Conservation (phyloP, 2,329 filamentous ascomycete genomes). For the Aspergillaceae sp. region DNA sequence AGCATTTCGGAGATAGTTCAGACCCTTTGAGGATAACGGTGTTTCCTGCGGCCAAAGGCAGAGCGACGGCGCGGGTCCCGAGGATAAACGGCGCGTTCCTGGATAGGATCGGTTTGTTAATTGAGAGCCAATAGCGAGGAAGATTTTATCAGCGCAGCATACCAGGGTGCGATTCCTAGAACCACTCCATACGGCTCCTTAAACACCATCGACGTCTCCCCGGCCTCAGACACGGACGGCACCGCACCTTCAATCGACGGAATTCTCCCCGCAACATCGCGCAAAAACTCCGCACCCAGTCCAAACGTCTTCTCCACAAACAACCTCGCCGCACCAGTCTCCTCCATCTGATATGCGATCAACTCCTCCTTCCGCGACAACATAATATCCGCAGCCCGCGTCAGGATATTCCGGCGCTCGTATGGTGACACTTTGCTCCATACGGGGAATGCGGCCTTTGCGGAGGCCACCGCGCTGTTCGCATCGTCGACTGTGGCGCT, state of each 20-base stretch:
- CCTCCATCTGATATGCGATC: constrained; percentile 48
- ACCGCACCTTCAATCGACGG: constrained; percentile 42
- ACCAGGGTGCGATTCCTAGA: constrained; percentile 75
- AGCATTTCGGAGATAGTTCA: constrained; percentile 57
- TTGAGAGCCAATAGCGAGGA: not conserved
- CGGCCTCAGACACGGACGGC: constrained; percentile 41
- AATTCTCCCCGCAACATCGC: constrained; percentile 46
- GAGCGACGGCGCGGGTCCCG: constrained; percentile 43
- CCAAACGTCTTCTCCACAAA: constrained; percentile 30
- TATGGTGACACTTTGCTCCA: constrained; percentile 59
- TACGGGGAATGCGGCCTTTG: constrained; percentile 57
- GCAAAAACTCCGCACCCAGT: constrained; percentile 31
- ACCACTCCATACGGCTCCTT: constrained; percentile 74
- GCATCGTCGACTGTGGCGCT: constrained; percentile 50
- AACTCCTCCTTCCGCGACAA: constrained; percentile 54
- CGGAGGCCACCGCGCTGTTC: constrained; percentile 49
- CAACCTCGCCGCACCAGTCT: constrained; percentile 44
- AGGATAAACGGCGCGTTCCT: constrained; percentile 50
- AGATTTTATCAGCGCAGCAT: constrained; percentile 12
- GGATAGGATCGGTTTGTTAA: not conserved
- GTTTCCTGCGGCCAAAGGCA: constrained; percentile 64
- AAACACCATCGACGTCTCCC: constrained; percentile 54
- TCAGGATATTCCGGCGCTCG: constrained; percentile 58
- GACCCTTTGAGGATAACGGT: constrained; percentile 65
- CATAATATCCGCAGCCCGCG: constrained; percentile 30